phyloP scores from a whole-genome alignment of 2,329 filamentous ascomycete species.

The Hypoxylon sp. region DNA sequence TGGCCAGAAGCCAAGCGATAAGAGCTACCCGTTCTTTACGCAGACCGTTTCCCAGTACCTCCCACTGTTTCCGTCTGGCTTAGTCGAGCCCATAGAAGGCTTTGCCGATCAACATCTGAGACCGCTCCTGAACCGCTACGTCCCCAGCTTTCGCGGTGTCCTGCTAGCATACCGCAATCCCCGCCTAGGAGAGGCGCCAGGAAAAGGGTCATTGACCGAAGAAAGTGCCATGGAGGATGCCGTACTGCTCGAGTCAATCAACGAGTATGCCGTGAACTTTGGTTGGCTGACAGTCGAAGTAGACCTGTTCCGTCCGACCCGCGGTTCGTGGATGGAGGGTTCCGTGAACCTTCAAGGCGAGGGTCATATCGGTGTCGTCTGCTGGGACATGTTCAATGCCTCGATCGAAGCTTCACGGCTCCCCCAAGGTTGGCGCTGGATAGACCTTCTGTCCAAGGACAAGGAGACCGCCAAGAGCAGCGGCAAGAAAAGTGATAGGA shows the following conservation, averaged over 20 bases:
- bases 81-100: constrained; percentile 73
- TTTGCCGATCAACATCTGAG: constrained; percentile 77
- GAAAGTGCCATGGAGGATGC: constrained; percentile 54
- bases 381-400: constrained; percentile 91
- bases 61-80: constrained; percentile 74
- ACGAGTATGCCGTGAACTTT: constrained; percentile 87
- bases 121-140: constrained; percentile 79
- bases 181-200: constrained; percentile 67
- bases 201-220: constrained; percentile 57
- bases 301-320: constrained; percentile 79
- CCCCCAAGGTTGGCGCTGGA: constrained; percentile 82
- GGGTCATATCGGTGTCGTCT: constrained; percentile 86
- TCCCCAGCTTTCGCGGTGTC: constrained; percentile 75
- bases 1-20: constrained; percentile 39
- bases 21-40: constrained; percentile 75
- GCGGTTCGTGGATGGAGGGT: constrained; percentile 79
- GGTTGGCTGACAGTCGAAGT: constrained; percentile 90
- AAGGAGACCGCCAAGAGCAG: constrained; percentile 29
- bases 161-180: constrained; percentile 77
- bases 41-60: constrained; percentile 84
- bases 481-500: constrained; percentile 16
- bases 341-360: constrained; percentile 86
- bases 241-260: constrained; percentile 61
- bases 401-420: constrained; percentile 80
- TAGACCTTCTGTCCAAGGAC: constrained; percentile 61